Conservation (phyloP, 768 basidiomycete species). For the Boletus reticulatus region DNA sequence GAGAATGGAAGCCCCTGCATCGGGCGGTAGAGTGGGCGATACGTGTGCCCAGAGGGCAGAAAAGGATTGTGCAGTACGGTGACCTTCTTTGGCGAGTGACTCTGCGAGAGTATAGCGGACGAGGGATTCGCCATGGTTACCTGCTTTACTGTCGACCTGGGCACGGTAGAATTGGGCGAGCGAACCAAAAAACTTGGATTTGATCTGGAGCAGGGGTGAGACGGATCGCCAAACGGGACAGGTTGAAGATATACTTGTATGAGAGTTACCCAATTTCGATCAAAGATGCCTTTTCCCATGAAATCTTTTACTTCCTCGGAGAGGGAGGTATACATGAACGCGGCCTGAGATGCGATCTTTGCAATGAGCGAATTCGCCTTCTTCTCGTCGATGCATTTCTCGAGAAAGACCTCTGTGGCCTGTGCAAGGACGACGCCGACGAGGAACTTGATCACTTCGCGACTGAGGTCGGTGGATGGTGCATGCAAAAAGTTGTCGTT, state of each 20-base stretch:
- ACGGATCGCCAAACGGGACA: neutral
- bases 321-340: conserved; percentile 77
- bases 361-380: conserved; percentile 74
- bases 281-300: conserved; percentile 93
- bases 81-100: conserved; percentile 78
- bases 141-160: conserved; percentile 68
- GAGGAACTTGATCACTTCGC: conserved; percentile 93
- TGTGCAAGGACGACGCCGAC: conserved; percentile 88
- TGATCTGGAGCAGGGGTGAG: conserved; percentile 54
- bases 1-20: conserved; percentile 73
- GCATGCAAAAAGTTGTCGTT: conserved; percentile 99
- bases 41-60: conserved; percentile 67
- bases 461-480: conserved; percentile 89
- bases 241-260: conserved; percentile 55
- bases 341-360: conserved; percentile 83
- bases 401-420: conserved; percentile 94
- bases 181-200: conserved; percentile 86
- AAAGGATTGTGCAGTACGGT: conserved; percentile 66
- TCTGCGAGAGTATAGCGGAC: conserved; percentile 78
- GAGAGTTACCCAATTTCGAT: conserved; percentile 89
- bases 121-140: conserved; percentile 85
- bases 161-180: conserved; percentile 86
- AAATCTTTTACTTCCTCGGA: conserved; percentile 95
- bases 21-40: conserved; percentile 82
- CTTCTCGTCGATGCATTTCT: conserved; percentile 93